A percentile compares a stretch with the other conserved stretches of the same genome.
phyloP scores from a whole-genome alignment of 805 yeast species.

The Yarrowia osloensis region DNA sequence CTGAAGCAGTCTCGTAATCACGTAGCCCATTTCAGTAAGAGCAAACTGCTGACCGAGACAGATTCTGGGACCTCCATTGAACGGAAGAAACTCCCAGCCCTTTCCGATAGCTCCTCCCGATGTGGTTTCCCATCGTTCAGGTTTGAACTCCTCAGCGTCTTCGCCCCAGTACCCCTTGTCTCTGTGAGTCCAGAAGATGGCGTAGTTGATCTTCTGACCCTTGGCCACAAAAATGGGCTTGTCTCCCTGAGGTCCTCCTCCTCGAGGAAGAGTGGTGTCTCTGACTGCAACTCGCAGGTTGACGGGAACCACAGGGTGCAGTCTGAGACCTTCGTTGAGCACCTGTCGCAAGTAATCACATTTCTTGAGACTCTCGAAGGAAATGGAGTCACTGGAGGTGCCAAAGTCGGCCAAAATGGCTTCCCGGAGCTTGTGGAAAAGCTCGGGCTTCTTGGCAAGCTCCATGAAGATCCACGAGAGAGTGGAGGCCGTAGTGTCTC shows the following conservation, averaged over 20 bases:
- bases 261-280: conserved; percentile 53
- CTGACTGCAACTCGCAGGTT: conserved; percentile 51
- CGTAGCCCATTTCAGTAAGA: conserved; percentile 54
- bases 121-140: conserved; percentile 51
- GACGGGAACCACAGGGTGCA: conserved; percentile 55
- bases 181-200: conserved; percentile 50
- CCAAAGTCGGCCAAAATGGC: conserved; percentile 47
- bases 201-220: conserved; percentile 48
- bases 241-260: conserved; percentile 50
- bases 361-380: conserved; percentile 52
- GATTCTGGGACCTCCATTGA: conserved; percentile 60
- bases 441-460: conserved; percentile 46
- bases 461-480: conserved; percentile 50
- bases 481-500: conserved; percentile 57
- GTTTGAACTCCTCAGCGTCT: conserved; percentile 49
- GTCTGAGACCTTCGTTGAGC: conserved; percentile 51
- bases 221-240: conserved; percentile 48
- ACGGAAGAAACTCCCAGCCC: conserved; percentile 53
- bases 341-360: conserved; percentile 51
- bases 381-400: conserved; percentile 36
- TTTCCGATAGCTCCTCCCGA: conserved; percentile 32
- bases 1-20: conserved; percentile 46
- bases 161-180: conserved; percentile 47
- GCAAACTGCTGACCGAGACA: conserved; percentile 61
- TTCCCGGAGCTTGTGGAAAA: conserved; percentile 43